A percentile compares a stretch with the other conserved stretches of the same genome.
Conservation (phyloP, 1,284 basidiomycete species). For the Moniliophthora roreri region DNA sequence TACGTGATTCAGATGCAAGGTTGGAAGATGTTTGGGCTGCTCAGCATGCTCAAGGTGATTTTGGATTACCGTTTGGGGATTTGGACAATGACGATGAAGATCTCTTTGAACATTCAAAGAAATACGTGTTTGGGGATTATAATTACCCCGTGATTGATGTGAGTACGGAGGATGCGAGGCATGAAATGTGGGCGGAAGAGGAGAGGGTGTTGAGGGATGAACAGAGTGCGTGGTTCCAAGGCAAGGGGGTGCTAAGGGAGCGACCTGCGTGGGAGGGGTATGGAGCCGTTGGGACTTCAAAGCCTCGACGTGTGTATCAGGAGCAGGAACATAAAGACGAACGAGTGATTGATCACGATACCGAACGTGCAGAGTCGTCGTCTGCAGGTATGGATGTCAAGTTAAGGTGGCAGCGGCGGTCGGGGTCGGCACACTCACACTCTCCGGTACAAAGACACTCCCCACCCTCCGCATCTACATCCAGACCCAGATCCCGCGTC, state of each 20-base stretch:
- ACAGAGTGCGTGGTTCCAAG: slow-evolving; percentile 70
- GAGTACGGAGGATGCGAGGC: slow-evolving; percentile 69
- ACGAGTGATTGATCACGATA: slow-evolving; percentile 12
- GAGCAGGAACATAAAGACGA: slow-evolving; percentile 21
- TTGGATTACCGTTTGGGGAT: slow-evolving; percentile 64
- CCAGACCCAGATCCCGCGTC: slow-evolving; percentile 21
- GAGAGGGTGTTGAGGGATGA: slow-evolving; percentile 69
- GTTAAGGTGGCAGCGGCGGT: slow-evolving; percentile 46
- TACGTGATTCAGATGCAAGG: slow-evolving; percentile 43
- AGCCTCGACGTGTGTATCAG: slow-evolving; percentile 30
- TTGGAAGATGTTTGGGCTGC: slow-evolving; percentile 34
- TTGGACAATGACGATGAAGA: slow-evolving; percentile 65
- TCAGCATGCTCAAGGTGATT: slow-evolving; percentile 52
- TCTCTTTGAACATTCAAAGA: slow-evolving; percentile 68
- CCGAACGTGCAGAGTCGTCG: slow-evolving; percentile 5
- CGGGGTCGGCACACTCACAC: too few relatives aligned
- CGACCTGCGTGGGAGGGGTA: slow-evolving; percentile 58
- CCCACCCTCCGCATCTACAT: slow-evolving; percentile 10
- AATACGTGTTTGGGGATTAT: slow-evolving; percentile 89
- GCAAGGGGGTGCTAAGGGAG: slow-evolving; percentile 45
- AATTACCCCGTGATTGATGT: slow-evolving; percentile 89
- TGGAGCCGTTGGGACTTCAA: slow-evolving; percentile 48
- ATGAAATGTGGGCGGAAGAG: slow-evolving; percentile 70
- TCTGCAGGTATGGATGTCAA: slow-evolving; percentile 34
- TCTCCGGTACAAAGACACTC: too few relatives aligned